Base-by-base conservation (phyloP, 495 filamentous ascomycete species). In the Penicillium taxi region DNA sequence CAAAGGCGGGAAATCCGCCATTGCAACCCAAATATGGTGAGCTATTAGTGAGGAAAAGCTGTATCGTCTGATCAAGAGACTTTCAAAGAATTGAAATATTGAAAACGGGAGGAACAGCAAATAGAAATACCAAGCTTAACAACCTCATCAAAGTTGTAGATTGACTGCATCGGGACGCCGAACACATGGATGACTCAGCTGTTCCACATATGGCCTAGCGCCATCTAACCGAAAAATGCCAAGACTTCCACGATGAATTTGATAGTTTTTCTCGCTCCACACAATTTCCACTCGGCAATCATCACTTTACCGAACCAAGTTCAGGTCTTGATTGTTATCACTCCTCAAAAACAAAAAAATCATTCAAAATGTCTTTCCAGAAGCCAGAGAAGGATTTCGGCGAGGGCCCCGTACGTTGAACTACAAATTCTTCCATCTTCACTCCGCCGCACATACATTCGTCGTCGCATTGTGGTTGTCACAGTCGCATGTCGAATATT, bases 371-470 rank as follows among this genome's bases (percentile, higher is more conserved):
- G 87, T 91, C 87, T 66, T 94, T 85, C 81, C 78, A 93, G 67
- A 95, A 96, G 73, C 72, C 77, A 56, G 88, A 94, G 72, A 94
- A 96, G 78, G 86, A 91, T 59, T 86, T 84, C 66, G 87, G 80
- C 70, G 84, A 88, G 58, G 81, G 78, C 59, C 84, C 84, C 51
- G 77, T 81, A 72, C 44, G 74, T 72, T 35, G n/a, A 28, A 24
- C 36, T 26, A 23, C 31, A 28, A 21, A 15, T 14, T 13, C 23
- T 33, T 11, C 21, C 13, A n/a, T n/a, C 11, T 28, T n/a, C n/a
- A 22, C 14, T 35, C 33, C 32, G 33, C 22, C 20, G 26, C 33
- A 22, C 21, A 38, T 31, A 15, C 26, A 9, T 25, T 42, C 34
- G 34, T 24, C 34, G 34, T 36, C 34, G 34, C 34, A 36, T 24